Conservation (phyloP, 2,329 filamentous ascomycete species). For the Fusarium burgessii region DNA sequence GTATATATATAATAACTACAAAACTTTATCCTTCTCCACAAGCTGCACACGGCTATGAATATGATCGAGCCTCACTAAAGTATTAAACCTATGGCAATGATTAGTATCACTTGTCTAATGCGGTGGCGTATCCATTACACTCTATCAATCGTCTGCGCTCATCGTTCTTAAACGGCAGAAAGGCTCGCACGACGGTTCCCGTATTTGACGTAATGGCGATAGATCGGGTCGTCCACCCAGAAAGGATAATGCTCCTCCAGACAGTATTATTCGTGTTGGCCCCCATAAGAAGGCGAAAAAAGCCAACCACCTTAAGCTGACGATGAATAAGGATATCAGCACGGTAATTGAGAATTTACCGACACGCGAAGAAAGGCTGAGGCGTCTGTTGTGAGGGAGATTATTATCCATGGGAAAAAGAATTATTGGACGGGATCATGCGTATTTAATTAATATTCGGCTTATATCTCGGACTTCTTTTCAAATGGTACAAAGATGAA, state of each 20-base stretch:
- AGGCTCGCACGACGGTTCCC: neutral
- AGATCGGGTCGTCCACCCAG: neutral
- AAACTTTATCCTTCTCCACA: no score
- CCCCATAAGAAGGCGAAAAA: neutral
- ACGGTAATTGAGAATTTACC: neutral
- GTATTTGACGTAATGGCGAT: neutral
- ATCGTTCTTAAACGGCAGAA: neutral
- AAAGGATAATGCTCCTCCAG: neutral
- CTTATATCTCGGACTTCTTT: no score
- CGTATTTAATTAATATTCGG: no score
- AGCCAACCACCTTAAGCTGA: neutral
- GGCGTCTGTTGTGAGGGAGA: neutral
- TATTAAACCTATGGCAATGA: no score
- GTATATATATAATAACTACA: no score
- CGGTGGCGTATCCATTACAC: neutral
- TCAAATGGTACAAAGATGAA: no score
- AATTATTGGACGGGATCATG: no score
- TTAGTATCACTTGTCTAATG: neutral
- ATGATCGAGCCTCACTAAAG: neutral
- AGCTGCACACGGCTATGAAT: no score
- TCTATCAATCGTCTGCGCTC: neutral
- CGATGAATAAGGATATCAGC: neutral
- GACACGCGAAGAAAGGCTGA: neutral
- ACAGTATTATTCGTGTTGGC: neutral
- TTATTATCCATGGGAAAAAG: no score